A percentile compares a stretch with the other conserved stretches of the same genome.
phyloP scores from a whole-genome alignment of 257 asterid genomes.

The Plantago ovata region DNA sequence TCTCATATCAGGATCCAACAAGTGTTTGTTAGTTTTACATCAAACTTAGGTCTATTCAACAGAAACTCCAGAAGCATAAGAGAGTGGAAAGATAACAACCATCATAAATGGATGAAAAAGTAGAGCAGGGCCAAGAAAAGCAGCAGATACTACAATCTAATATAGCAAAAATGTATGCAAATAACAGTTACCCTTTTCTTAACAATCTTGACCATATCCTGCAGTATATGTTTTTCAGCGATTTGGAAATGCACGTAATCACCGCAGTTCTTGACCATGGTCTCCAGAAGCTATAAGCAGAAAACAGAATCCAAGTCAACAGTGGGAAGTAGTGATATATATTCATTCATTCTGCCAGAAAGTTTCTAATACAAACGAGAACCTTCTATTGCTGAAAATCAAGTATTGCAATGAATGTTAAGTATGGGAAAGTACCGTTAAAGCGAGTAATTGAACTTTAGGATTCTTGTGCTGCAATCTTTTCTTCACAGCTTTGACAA shows the following conservation, averaged over 20 bases:
- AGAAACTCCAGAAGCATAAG: too few species aligned
- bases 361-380: not conserved
- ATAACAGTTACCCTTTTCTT: slow-evolving; percentile 65
- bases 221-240: slow-evolving; percentile 78
- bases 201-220: slow-evolving; percentile 86
- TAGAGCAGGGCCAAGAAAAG: not conserved
- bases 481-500: slow-evolving; percentile 83
- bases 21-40: too few species aligned
- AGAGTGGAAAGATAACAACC: not conserved
- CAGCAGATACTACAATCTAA: not conserved
- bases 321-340: not conserved
- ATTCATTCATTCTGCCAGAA: not conserved
- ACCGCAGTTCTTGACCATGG: slow-evolving; percentile 97
- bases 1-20: too few species aligned
- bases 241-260: slow-evolving; percentile 87
- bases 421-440: slow-evolving; percentile 55
- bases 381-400: not conserved
- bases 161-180: slow-evolving; percentile 2
- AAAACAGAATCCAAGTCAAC: slow-evolving; percentile 13
- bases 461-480: slow-evolving; percentile 94
- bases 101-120: not conserved
- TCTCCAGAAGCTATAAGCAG: slow-evolving; percentile 73
- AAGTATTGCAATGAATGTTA: slow-evolving; percentile 5
- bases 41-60: too few species aligned
- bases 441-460: slow-evolving; percentile 80